A percentile compares a stretch with the other conserved stretches of the same genome.
phyloP scores from a whole-genome alignment of 164 flowering plant genomes.

The Litsea cubeba region DNA sequence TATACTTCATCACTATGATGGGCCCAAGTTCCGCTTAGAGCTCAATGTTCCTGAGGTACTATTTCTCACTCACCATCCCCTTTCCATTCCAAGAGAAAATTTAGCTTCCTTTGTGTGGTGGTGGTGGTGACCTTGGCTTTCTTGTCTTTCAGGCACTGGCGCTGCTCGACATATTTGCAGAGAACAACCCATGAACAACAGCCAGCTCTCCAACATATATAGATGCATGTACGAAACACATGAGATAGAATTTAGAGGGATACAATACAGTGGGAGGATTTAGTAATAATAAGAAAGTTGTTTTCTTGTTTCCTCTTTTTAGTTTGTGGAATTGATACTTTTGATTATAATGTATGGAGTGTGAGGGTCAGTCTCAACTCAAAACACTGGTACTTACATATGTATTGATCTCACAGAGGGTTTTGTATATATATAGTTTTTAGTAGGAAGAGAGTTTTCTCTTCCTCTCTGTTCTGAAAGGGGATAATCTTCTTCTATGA shows the following conservation, averaged over 20 bases:
- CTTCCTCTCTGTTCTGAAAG: too few species aligned
- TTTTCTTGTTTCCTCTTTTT: not conserved
- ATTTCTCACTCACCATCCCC: not conserved
- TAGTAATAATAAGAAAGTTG: not conserved
- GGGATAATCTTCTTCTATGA: too few species aligned
- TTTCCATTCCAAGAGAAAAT: not conserved
- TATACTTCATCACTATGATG: constrained; percentile 94
- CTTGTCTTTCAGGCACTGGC: constrained; percentile 49
- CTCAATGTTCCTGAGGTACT: constrained; percentile 81
- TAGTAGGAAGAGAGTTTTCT: too few species aligned
- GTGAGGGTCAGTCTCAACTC: too few species aligned
- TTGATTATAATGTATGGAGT: too few species aligned
- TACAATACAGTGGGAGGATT: not conserved
- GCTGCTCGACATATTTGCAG: constrained; percentile 56
- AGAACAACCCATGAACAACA: constrained; percentile 4
- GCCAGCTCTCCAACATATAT: not conserved
- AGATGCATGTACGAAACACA: not conserved
- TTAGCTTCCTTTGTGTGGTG: not conserved
- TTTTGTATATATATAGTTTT: too few species aligned
- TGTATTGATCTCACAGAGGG: too few species aligned
- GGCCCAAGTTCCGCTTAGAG: constrained; percentile 98
- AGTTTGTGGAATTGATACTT: too few species aligned
- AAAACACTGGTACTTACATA: too few species aligned
- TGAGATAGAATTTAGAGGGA: not conserved
- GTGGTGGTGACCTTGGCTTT: not conserved